Percentiles rank a stretch among this genome's conserved stretches.
Evolutionary conservation across 2,329 filamentous ascomycete genomes (phyloP).

Genomic region (Rhinocladiella similis): DNA sequence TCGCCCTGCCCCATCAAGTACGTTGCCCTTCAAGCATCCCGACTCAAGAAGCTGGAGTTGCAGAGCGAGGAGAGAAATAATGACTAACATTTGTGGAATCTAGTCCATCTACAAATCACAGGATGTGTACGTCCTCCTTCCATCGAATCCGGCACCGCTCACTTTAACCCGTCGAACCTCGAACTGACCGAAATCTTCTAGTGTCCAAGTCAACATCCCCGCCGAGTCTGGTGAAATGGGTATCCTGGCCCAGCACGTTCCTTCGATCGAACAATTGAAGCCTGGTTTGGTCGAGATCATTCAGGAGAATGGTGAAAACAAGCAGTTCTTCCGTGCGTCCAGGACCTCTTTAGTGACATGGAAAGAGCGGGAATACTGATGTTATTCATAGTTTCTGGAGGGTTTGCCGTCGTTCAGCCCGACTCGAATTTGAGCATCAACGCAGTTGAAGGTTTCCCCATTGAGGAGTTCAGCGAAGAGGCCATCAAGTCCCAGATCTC

Average conservation of each 20-base stretch:
- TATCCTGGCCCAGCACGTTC: constrained; percentile 98
- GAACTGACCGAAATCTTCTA: constrained; percentile 39
- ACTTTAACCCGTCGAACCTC: not conserved
- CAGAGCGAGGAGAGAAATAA: not conserved
- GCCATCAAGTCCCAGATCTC: constrained; percentile 85
- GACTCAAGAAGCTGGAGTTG: not conserved
- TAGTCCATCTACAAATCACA: constrained; percentile 70
- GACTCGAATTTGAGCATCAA: constrained; percentile 96
- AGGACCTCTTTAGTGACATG: constrained; percentile 32
- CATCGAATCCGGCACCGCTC: constrained; percentile 3
- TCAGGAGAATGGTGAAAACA: constrained; percentile 83
- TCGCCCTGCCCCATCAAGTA: constrained; percentile 98
- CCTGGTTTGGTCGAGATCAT: constrained; percentile 93
- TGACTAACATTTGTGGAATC: constrained; percentile 30
- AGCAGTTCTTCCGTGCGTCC: constrained; percentile 96
- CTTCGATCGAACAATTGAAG: constrained; percentile 98
- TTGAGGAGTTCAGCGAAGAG: constrained; percentile 96
- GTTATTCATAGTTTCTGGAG: constrained; percentile 77
- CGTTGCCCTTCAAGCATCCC: constrained; percentile 37
- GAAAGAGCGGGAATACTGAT: constrained; percentile 6
- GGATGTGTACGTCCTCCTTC: constrained; percentile 61
- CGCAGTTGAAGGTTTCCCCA: constrained; percentile 88
- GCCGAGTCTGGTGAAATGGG: constrained; percentile 99
- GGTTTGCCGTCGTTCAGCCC: constrained; percentile 95
- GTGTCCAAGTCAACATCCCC: constrained; percentile 96